These are phyloP conservation scores for Talaromyces ruber DNA, from an alignment of 495 filamentous ascomycete species.

Conservation along the genomic window DNA sequence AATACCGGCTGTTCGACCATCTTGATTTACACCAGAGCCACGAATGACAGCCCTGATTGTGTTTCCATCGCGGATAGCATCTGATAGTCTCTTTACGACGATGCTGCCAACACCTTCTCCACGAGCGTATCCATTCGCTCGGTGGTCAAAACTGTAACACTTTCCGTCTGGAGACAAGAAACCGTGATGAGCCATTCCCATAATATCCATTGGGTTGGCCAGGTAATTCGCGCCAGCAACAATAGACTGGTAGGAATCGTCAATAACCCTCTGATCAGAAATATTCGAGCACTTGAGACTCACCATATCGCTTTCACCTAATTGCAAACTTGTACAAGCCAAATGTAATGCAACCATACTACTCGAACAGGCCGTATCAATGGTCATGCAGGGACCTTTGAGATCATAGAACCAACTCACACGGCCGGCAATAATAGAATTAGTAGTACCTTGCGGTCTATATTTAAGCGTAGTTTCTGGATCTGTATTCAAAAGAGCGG, in stretches of 20 bases:
- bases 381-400: conserved; percentile 20
- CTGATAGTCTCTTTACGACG: conserved; percentile 22
- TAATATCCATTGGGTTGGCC: conserved; percentile 18
- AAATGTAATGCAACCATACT: conserved; percentile 43
- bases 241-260: conserved; percentile 9
- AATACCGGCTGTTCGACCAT: conserved; percentile 24
- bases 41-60: conserved; percentile 32
- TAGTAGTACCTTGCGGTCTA: conserved; percentile 24
- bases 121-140: conserved; percentile 56
- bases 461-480: conserved; percentile 15
- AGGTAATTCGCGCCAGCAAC: conserved; percentile 27
- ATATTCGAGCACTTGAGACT: not conserved
- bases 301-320: conserved; percentile 17
- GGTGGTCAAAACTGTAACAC: conserved; percentile 51
- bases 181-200: conserved; percentile 18
- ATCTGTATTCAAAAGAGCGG: conserved; percentile 18
- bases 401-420: conserved; percentile 34
- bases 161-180: conserved; percentile 18
- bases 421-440: conserved; percentile 28
- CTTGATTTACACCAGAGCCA: conserved; percentile 21
- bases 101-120: conserved; percentile 43
- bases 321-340: conserved; percentile 22
- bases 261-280: not conserved
- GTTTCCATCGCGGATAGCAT: conserved; percentile 26
- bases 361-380: conserved; percentile 43